These are phyloP conservation scores for Lentinula lateritia DNA, from an alignment of 768 basidiomycete genomes.

Conservation along the genomic window DNA sequence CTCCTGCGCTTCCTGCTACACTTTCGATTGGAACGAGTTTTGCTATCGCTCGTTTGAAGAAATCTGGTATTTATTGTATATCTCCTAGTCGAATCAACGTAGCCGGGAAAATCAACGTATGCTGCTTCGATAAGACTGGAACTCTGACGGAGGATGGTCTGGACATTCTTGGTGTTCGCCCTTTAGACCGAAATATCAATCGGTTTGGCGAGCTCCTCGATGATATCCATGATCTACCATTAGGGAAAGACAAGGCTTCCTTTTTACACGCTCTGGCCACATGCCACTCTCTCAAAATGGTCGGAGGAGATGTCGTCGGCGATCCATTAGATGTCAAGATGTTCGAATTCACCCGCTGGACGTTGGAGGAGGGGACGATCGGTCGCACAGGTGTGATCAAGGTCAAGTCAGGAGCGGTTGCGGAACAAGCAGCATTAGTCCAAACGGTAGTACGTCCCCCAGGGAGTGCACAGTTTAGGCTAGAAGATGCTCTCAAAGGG, in stretches of 20 bases:
- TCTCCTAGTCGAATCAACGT: slow-evolving; percentile 95
- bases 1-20: slow-evolving; percentile 94
- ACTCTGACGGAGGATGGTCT: slow-evolving; percentile 97
- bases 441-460: slow-evolving; percentile 96
- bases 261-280: slow-evolving; percentile 92
- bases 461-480: slow-evolving; percentile 81
- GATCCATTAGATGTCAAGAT: slow-evolving; percentile 97
- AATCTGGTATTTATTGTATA: slow-evolving; percentile 89
- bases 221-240: slow-evolving; percentile 81
- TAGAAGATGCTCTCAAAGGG: slow-evolving; percentile 91
- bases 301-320: slow-evolving; percentile 84
- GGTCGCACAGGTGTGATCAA: slow-evolving; percentile 70
- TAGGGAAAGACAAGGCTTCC: slow-evolving; percentile 66
- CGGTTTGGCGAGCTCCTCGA: slow-evolving; percentile 88
- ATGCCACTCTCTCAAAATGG: slow-evolving; percentile 91
- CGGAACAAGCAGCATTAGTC: slow-evolving; percentile 82
- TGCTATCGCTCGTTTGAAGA: slow-evolving; percentile 83
- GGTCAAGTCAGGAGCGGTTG: slow-evolving; percentile 47
- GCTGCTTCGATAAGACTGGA: slow-evolving; percentile 99
- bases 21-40: slow-evolving; percentile 97
- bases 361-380: slow-evolving; percentile 83
- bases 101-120: slow-evolving; percentile 92
- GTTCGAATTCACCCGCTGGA: slow-evolving; percentile 98
- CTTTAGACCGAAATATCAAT: slow-evolving; percentile 67
- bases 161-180: slow-evolving; percentile 92